Base-by-base conservation (phyloP, 768 basidiomycete genomes). In the Calvatia gigantea region DNA sequence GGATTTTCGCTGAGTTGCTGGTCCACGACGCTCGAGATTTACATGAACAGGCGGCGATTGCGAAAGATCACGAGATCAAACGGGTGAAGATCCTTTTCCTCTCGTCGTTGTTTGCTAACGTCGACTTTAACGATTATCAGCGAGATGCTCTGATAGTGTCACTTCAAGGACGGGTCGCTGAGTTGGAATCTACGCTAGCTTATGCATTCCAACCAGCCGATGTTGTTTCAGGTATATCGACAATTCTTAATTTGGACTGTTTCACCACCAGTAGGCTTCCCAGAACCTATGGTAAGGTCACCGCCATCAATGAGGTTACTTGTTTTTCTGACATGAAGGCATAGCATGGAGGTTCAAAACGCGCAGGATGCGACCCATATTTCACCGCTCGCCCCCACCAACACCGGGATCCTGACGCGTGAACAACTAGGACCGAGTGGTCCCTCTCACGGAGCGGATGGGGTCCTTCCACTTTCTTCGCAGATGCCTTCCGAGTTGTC, bases 1-100 rank as follows among this genome's bases (percentile, higher is more conserved):
- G 62, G 72, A 67, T 3, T 74, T n/a, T 86, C 44, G 76, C 80
- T 6, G 66, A 73, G 49, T 66, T 70, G 45, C 60, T 86, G 28
- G 71, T 80, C 59, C 68, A 68, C 37, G 65, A 76, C 44, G 73
- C 79, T 14, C 72, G 77, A 48, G 71, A 73, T 9, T 65, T 78
- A 19, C 75, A 83, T 59, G 83, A 83, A 58, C 75, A 82, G 49
- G 77, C 79, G 15, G 68, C 78, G 33, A 74, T 84, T 28, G 73
- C 70, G 23, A 84, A 84, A 63, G 72, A 72, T 49, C 83, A 85
- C 59, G 82, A 85, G 52, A 72, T 86, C 27, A 77, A 76, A 56
- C 72, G 77, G 58, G 83, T 83, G 58, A 39, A 72, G 67, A 8
- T 2, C 54, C 44, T 27, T 15, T 49, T 37, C 48, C 12, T 44